Conservation (phyloP, 78 protist species). For the slime mould (Dictyostelium discoideum) region DNA sequence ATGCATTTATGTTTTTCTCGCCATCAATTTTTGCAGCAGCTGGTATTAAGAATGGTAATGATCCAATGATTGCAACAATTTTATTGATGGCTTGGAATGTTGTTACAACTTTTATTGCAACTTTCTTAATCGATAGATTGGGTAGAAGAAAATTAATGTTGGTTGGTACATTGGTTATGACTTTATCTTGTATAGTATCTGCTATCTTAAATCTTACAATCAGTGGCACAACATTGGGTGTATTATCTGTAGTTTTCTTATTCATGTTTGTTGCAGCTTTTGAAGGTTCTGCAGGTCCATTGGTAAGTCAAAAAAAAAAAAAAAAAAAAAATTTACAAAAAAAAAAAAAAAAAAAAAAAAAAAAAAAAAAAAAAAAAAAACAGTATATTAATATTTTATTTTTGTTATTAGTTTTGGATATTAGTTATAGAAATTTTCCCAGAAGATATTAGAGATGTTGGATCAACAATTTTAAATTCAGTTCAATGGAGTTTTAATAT, state of each 20-base stretch:
- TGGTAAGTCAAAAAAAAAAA: conserved; percentile 3
- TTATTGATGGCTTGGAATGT: conserved; percentile 45
- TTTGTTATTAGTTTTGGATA: conserved; percentile 38
- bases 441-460: conserved; percentile 44
- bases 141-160: conserved; percentile 61
- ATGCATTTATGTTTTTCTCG: conserved; percentile 51
- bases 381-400: background rate
- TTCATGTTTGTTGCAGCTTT: conserved; percentile 46
- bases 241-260: conserved; percentile 2
- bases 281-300: conserved; percentile 66
- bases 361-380: too few species aligned
- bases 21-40: conserved; percentile 35
- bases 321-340: too few species aligned
- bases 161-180: conserved; percentile 19
- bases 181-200: background rate
- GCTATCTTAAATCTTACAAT: conserved; percentile 13
- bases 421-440: conserved; percentile 70
- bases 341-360: too few species aligned
- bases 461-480: conserved; percentile 46
- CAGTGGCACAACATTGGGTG: conserved; percentile 38
- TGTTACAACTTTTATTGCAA: conserved; percentile 38
- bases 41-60: conserved; percentile 24
- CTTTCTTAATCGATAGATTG: conserved; percentile 61
- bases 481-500: conserved; percentile 57
- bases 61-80: conserved; percentile 52